Percentiles rank a stretch among this genome's conserved stretches.
Evolutionary conservation across 2,329 filamentous ascomycete species (phyloP).

Genomic region (Pyricularia sp.): DNA sequence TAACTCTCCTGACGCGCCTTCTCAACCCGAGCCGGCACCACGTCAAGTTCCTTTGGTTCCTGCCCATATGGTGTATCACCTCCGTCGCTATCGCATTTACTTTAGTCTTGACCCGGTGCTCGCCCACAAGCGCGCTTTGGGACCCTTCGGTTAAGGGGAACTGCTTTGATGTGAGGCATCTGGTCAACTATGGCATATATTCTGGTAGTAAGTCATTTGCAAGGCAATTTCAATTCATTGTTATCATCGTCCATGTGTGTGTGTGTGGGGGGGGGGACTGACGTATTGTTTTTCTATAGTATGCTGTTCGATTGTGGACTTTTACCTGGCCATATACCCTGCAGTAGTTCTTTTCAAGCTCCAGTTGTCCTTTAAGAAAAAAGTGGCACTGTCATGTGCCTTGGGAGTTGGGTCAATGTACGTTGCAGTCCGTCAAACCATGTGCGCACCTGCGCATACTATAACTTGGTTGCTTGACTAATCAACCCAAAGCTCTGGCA

Average conservation of each 20-base stretch:
- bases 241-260: too few species aligned
- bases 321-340: neutral
- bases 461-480: neutral
- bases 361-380: neutral
- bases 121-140: neutral
- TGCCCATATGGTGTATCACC: neutral
- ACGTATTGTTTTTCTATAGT: neutral
- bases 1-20: neutral
- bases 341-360: neutral
- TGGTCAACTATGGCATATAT: neutral
- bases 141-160: neutral
- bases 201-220: neutral
- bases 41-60: neutral
- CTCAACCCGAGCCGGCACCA: neutral
- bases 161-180: neutral
- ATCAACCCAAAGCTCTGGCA: neutral
- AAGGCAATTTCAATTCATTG: too few species aligned
- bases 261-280: neutral
- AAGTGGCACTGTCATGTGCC: neutral
- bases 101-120: neutral
- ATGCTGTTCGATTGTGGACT: neutral
- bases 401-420: neutral
- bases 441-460: neutral
- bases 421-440: neutral
- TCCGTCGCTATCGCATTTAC: neutral